Percentiles rank a stretch among this genome's conserved stretches.
These are phyloP conservation scores for Tanacetum coccineum DNA, from an alignment of 129 eudicot genomes.

Conservation along the genomic window DNA sequence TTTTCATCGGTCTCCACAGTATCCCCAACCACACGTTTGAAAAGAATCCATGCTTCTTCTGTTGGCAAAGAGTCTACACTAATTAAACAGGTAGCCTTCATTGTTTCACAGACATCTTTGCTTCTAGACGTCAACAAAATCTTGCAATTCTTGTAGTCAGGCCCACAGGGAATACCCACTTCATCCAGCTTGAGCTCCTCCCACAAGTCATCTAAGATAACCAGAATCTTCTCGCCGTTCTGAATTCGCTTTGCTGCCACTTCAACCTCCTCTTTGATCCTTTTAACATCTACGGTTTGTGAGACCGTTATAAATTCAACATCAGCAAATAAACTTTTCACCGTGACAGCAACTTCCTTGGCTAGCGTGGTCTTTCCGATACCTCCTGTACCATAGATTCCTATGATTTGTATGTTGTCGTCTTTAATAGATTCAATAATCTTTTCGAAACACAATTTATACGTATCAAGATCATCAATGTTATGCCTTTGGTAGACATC, in stretches of 20 bases:
- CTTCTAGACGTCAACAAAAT: neutral
- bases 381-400: conserved; percentile 14
- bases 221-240: neutral
- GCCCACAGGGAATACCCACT: neutral
- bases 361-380: conserved; percentile 21
- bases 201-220: neutral
- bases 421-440: too few relatives aligned
- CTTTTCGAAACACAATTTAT: too few relatives aligned
- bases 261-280: neutral
- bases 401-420: too few relatives aligned
- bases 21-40: neutral
- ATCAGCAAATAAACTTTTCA: neutral
- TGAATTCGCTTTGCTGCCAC: neutral
- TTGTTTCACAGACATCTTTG: neutral
- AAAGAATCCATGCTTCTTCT: neutral
- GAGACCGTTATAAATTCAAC: conserved; percentile 2
- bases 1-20: neutral
- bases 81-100: neutral
- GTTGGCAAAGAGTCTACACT: neutral
- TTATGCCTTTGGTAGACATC: too few relatives aligned
- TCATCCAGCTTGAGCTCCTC: neutral
- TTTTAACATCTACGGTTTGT: neutral
- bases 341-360: conserved; percentile 2
- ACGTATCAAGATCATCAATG: too few relatives aligned
- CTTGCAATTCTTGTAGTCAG: neutral